phyloP scores from a whole-genome alignment of 2,329 filamentous ascomycete species.

The Aspergillus clavatus region DNA sequence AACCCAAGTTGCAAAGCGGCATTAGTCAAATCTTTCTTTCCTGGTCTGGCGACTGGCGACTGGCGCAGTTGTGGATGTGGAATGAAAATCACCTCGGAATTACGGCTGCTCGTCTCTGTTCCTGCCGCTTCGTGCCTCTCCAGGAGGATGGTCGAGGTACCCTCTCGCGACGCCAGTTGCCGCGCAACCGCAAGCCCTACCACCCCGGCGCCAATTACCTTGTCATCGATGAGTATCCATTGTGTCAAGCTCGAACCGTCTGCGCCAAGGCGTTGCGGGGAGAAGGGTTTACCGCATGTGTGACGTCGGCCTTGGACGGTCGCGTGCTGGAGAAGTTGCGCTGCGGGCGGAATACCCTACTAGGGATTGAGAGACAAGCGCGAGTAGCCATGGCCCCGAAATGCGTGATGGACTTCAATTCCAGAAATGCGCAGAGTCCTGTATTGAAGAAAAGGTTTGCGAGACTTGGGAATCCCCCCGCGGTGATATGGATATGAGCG shows the following conservation, averaged over 20 bases:
- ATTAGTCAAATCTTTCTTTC: too few relatives aligned
- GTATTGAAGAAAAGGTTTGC: background rate
- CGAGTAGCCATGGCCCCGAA: conserved; percentile 14
- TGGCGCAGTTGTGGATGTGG: too few relatives aligned
- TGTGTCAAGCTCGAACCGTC: background rate
- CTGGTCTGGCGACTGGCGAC: too few relatives aligned
- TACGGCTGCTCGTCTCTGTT: conserved; percentile 82
- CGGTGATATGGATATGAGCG: conserved; percentile 5
- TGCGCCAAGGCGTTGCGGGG: background rate
- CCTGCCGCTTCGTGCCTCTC: conserved; percentile 73
- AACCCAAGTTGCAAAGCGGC: too few relatives aligned
- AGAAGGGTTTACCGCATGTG: conserved; percentile 48
- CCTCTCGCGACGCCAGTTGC: conserved; percentile 58
- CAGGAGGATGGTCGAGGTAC: conserved; percentile 67
- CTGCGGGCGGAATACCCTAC: conserved; percentile 11
- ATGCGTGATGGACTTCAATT: background rate
- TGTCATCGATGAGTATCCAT: conserved; percentile 1
- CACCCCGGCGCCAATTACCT: conserved; percentile 64
- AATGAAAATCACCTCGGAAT: conserved; percentile 66
- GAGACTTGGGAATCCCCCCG: background rate
- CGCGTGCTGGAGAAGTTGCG: conserved; percentile 43
- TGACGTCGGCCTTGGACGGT: conserved; percentile 52
- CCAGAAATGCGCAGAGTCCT: background rate
- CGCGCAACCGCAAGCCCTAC: conserved; percentile 78
- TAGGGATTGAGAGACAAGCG: conserved; percentile 8